Base-by-base conservation (phyloP, 176 grass and related monocot genomes). In the Eleusine coracana region DNA sequence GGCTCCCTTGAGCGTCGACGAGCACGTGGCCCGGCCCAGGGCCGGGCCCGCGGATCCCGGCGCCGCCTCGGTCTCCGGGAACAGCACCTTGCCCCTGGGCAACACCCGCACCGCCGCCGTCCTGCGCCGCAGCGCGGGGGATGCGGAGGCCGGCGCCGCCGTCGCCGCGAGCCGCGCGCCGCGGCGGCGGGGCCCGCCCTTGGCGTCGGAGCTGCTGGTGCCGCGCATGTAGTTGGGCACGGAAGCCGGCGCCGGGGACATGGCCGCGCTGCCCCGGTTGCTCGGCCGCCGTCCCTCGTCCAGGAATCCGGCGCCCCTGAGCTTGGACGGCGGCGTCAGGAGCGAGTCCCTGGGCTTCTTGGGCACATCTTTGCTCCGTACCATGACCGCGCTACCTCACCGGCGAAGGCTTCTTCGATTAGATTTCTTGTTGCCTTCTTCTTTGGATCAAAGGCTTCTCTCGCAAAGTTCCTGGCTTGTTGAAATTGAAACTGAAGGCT, bases 191-290 rank as follows among this genome's bases (percentile, higher is more conserved):
- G 31, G 31, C n/a, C 89, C 93, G 31, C 54, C 83, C 69, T 92
- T 93, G 27, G 89, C 89, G 74, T 91, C 96, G 48, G 91, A 98
- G 81, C 93, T 93, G 77, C 36, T 92, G 34, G 96, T 98, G 51
- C 80, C 85, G 68, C 88, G 80, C 96, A 98, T 98, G 60, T 98
- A 98, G 78, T 88, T 91, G 15, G 96, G 96, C 71, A 93, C 88
- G 28, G 77, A 77, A 4, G 84, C 78, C 86, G 50, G 41, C 62
- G 88, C 11, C 60, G 83, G 66, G 55, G 88, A 81, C 70, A 87
- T 80, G 42, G 75, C 83, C 63, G 50, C 38, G 75, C 83, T 84
- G 61, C 65, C 79, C 69, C 85, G 82, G 74, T 87, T 94, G 67
- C 88, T 64, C 63, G 84, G 76, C 25, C 76, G 58, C 40, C 79